Base-by-base conservation (phyloP, 2,329 filamentous ascomycete genomes). In the Alternaria metachromatica region DNA sequence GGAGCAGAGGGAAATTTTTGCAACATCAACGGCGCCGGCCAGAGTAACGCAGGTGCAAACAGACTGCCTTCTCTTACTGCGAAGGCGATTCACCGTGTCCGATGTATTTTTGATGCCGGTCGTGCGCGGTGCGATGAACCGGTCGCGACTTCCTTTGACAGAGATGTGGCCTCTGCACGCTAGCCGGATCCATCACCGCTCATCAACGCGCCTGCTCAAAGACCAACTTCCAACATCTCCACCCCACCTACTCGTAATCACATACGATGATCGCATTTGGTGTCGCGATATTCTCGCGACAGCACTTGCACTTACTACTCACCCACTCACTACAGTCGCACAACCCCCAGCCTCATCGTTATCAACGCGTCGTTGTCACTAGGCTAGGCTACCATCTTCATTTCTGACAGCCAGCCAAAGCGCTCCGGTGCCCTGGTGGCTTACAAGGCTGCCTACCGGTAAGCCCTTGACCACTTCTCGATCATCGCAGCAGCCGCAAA, bases 1-100 rank as follows among this genome's bases (percentile, higher is more conserved):
- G 70, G 69, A 67, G 60, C 18, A 48, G 64, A 71, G 62, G 64
- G 72, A 76, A 72, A 71, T 74, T 76, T 76, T 68, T 66, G 63
- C 63, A 65, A 65, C 64, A 67, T 67, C 68, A 30, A 73, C 67
- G 68, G 69, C 65, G 65, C 66, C 67, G 65, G 63, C 66, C 59
- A 64, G 64, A 18, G 45, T 51, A 51, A 45, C 26, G 41, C 54
- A 25, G 6, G 45, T 43, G 33, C 21, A 48, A 21, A n/a, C 12
- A 37, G 30, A 7, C 6, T 18, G 20, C 5, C 23, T 18, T 10
- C 15, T n/a, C 23, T 15, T n/a, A 7, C 49, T 56, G 21, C 15
- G 8, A 48, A 3, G 9, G 21, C 26, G 21, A 26, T 33, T n/a
- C 12, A 20, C n/a, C 23, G 9, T 18, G 12, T 41, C 28, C 13